phyloP scores from a whole-genome alignment of 2,329 filamentous ascomycete species.

The Fusarium camptoceras region DNA sequence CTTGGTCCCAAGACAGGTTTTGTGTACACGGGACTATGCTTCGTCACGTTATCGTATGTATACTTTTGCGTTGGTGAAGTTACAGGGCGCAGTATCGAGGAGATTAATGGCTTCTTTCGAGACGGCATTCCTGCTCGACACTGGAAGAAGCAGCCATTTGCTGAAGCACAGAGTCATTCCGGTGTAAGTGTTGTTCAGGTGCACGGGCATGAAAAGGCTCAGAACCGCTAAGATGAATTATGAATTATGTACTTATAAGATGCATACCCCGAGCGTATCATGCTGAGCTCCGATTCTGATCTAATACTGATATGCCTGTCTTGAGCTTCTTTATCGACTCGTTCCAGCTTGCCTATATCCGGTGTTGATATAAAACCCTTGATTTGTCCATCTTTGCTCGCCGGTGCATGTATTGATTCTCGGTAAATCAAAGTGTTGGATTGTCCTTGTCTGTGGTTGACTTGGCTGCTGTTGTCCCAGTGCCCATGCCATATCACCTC shows the following conservation, averaged over 20 bases:
- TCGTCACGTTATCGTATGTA: constrained; percentile 52
- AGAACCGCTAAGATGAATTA: neutral
- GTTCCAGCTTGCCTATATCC: neutral
- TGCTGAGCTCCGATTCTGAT: neutral
- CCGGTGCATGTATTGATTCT: neutral
- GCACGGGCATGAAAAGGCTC: constrained; percentile 3
- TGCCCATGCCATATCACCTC: neutral
- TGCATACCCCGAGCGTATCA: constrained; percentile 2
- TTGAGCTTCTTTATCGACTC: neutral
- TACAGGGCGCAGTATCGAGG: constrained; percentile 46
- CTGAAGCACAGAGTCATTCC: neutral
- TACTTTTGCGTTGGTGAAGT: constrained; percentile 53
- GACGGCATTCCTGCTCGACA: constrained; percentile 45
- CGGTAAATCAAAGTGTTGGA: neutral
- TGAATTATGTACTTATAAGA: constrained; percentile 7
- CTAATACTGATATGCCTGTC: neutral
- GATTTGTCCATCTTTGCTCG: constrained; percentile 1
- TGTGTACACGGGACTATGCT: constrained; percentile 51
- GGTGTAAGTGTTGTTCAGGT: constrained; percentile 6
- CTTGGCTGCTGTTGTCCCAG: neutral
- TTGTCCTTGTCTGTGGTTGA: neutral
- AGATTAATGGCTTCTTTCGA: constrained; percentile 47
- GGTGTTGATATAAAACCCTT: neutral
- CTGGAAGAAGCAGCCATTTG: constrained; percentile 45
- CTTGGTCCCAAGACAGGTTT: constrained; percentile 56